phyloP scores from a whole-genome alignment of 768 basidiomycete species.

The Amyloporia xantha region DNA sequence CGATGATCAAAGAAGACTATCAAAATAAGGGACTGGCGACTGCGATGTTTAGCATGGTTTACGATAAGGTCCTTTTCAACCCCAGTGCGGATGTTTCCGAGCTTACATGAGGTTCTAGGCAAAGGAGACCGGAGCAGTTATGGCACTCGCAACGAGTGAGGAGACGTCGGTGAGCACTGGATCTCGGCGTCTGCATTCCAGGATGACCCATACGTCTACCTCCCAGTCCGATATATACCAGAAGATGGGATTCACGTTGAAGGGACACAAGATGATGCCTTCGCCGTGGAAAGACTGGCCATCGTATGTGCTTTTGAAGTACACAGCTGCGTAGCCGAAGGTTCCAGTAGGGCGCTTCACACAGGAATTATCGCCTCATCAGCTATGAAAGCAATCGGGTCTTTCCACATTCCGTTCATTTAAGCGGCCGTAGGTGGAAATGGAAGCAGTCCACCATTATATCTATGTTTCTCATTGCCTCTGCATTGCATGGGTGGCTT shows the following conservation, averaged over 20 bases:
- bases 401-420: too few relatives aligned
- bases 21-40: slow-evolving; percentile 10
- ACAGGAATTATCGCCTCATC: too few relatives aligned
- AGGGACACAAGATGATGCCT: slow-evolving; percentile 8
- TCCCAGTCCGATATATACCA: slow-evolving; percentile 15
- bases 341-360: too few relatives aligned
- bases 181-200: not conserved
- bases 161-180: slow-evolving; percentile 1
- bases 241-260: slow-evolving; percentile 11
- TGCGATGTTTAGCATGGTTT: slow-evolving; percentile 7
- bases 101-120: slow-evolving; percentile 1
- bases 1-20: slow-evolving; percentile 12
- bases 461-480: too few relatives aligned
- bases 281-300: slow-evolving; percentile 17
- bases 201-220: not conserved
- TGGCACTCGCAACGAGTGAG: slow-evolving; percentile 8
- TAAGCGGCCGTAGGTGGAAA: too few relatives aligned
- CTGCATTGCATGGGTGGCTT: too few relatives aligned
- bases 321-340: not conserved
- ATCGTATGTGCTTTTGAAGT: not conserved
- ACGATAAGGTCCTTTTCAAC: slow-evolving; percentile 3
- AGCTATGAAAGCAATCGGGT: too few relatives aligned
- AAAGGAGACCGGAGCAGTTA: not conserved
- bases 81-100: not conserved
- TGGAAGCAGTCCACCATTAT: too few relatives aligned